Percentiles rank a stretch among this genome's conserved stretches.
Conservation (phyloP, 805 yeast species). For the Helenozyma rhizophorensis region DNA sequence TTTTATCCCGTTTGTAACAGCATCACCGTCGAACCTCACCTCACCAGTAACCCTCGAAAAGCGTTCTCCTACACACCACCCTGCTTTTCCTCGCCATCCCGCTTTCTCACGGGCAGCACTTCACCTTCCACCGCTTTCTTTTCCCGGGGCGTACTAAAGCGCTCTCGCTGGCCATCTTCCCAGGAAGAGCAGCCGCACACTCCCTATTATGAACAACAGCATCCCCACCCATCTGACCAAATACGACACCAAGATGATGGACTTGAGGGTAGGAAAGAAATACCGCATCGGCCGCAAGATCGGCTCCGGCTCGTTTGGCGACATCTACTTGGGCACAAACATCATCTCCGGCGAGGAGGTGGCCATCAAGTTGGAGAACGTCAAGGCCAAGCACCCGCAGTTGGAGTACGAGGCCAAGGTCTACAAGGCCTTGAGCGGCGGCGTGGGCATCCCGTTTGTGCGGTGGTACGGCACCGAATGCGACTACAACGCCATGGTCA, state of each 20-base stretch:
- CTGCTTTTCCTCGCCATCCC: conserved; percentile 4
- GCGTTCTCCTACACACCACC: too few species aligned
- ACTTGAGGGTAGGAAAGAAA: conserved; percentile 88
- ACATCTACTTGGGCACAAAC: conserved; percentile 89
- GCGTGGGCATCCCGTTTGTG: conserved; percentile 94
- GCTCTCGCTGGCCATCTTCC: too few species aligned
- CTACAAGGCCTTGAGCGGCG: conserved; percentile 90
- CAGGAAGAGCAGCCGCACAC: too few species aligned
- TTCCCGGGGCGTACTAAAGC: too few species aligned
- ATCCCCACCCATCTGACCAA: conserved; percentile 11
- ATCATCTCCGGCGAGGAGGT: conserved; percentile 96
- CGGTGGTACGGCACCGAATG: conserved; percentile 97
- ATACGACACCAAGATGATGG: conserved; percentile 32
- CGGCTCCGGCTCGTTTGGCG: conserved; percentile 97
- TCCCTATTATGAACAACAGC: conserved; percentile 13
- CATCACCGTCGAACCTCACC: too few species aligned
- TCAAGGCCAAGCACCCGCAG: conserved; percentile 93
- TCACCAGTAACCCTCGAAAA: too few species aligned
- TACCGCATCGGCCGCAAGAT: conserved; percentile 91
- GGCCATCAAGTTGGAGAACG: conserved; percentile 89
- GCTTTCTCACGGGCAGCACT: not conserved
- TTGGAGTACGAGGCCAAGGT: conserved; percentile 96
- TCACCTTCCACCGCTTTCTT: not conserved
- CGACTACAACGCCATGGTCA: conserved; percentile 95
- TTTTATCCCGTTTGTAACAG: too few species aligned